A percentile compares a stretch with the other conserved stretches of the same genome.
phyloP scores from a whole-genome alignment of 106 monocot genomes.

The Agapanthus africanus region DNA sequence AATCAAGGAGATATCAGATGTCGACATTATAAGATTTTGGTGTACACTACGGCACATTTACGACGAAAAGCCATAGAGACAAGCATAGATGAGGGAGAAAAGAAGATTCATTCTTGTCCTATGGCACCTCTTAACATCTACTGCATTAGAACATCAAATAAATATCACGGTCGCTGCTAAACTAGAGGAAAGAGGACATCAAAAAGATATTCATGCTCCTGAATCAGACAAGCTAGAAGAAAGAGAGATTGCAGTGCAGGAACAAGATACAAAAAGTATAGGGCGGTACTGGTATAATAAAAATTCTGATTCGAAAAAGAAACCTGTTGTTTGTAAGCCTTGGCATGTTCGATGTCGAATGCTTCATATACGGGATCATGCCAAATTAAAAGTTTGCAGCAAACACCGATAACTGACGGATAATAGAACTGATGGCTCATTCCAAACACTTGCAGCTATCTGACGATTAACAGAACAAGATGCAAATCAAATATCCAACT shows the following conservation, averaged over 20 bases:
- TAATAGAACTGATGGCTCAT: slow-evolving; percentile 1
- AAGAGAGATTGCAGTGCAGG: too few species aligned
- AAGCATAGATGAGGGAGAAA: not conserved
- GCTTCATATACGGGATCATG: not conserved
- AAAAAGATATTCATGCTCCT: not conserved
- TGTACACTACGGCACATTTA: not conserved
- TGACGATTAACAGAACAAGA: not conserved
- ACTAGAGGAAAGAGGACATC: not conserved
- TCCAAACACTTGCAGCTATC: not conserved
- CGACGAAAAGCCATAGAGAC: not conserved
- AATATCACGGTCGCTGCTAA: not conserved
- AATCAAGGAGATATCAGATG: not conserved
- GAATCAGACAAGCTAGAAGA: not conserved
- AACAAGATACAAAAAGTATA: not conserved
- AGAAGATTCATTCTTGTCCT: not conserved
- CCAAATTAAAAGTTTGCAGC: not conserved
- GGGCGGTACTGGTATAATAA: too few species aligned
- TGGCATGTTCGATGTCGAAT: not conserved
- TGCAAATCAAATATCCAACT: not conserved
- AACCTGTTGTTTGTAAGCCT: slow-evolving; percentile 2
- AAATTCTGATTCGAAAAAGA: not conserved
- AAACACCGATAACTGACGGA: not conserved
- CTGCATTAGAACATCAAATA: not conserved
- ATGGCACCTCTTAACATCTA: not conserved
- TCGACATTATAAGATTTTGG: not conserved